These are phyloP conservation scores for Globisporangium recalcitrans DNA, from an alignment of 352 stramenopile species.

Conservation along the genomic window DNA sequence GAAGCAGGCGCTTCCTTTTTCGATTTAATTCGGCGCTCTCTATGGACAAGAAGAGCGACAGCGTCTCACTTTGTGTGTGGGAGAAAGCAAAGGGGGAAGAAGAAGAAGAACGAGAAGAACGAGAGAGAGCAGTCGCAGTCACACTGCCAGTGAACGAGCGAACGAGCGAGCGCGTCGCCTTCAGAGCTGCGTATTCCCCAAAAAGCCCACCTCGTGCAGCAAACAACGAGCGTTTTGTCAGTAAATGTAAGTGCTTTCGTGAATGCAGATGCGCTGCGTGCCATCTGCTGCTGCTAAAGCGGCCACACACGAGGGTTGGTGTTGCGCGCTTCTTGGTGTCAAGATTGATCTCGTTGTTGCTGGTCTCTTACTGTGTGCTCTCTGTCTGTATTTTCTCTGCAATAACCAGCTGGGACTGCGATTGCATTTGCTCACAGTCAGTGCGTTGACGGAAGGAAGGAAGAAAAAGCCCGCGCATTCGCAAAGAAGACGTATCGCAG, in stretches of 20 bases:
- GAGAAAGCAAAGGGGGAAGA: neutral
- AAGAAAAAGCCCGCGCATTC: neutral
- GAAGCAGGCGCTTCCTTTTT: too few species aligned
- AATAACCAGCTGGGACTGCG: neutral
- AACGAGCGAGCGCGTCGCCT: neutral
- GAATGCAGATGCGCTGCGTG: neutral
- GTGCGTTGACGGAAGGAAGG: neutral
- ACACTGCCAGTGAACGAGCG: neutral
- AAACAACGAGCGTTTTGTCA: neutral
- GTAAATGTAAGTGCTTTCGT: neutral
- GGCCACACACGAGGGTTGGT: neutral
- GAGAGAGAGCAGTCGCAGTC: neutral
- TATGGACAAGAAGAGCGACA: neutral
- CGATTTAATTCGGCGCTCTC: neutral
- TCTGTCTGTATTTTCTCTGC: neutral
- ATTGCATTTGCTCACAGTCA: too few species aligned
- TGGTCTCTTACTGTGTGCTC: neutral
- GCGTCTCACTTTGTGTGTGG: neutral
- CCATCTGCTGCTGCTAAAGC: neutral
- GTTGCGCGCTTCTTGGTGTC: neutral
- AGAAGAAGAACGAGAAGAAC: neutral
- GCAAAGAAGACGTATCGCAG: neutral
- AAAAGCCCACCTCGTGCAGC: neutral
- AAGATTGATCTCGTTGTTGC: too few species aligned
- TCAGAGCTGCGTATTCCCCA: neutral